Evolutionary conservation across 257 asterid species (phyloP).

Genomic region (Gardenia jasminoides): DNA sequence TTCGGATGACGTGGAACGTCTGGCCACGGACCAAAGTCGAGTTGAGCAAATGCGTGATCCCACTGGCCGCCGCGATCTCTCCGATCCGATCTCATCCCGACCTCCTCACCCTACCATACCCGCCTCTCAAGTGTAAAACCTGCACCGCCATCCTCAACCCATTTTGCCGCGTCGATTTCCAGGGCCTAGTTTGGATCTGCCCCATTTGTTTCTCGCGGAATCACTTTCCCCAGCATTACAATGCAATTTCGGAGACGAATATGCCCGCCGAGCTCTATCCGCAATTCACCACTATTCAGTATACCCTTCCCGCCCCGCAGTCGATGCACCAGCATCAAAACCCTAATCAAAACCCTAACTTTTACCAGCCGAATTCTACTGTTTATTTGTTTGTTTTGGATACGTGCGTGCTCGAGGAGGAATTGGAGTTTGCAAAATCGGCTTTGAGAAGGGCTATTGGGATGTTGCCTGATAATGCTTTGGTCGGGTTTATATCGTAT

Average conservation of each 20-base stretch:
- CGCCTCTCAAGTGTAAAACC: slow-evolving; percentile 88
- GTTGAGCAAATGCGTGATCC: slow-evolving; percentile 94
- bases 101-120: slow-evolving; percentile 62
- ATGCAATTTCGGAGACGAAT: slow-evolving; percentile 63
- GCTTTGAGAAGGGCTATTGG: slow-evolving; percentile 84
- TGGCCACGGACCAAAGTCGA: slow-evolving; percentile 98
- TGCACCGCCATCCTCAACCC: slow-evolving; percentile 80
- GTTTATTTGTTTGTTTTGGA: slow-evolving; percentile 81
- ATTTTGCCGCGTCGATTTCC: slow-evolving; percentile 75
- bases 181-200: slow-evolving; percentile 95
- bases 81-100: slow-evolving; percentile 88
- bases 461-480: slow-evolving; percentile 81
- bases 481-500: slow-evolving; percentile 91
- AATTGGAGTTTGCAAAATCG: slow-evolving; percentile 73
- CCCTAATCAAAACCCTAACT: slow-evolving; percentile 45
- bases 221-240: slow-evolving; percentile 73
- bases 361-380: slow-evolving; percentile 30
- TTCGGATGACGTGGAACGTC: slow-evolving; percentile 85
- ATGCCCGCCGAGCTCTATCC: slow-evolving; percentile 87
- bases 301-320: slow-evolving; percentile 28
- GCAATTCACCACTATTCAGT: slow-evolving; percentile 77
- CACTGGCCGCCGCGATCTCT: slow-evolving; percentile 88
- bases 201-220: slow-evolving; percentile 89
- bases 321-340: slow-evolving; percentile 44
- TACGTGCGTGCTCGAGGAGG: slow-evolving; percentile 95